phyloP scores from a whole-genome alignment of 2,329 filamentous ascomycete species.

The Xylaria sp. region DNA sequence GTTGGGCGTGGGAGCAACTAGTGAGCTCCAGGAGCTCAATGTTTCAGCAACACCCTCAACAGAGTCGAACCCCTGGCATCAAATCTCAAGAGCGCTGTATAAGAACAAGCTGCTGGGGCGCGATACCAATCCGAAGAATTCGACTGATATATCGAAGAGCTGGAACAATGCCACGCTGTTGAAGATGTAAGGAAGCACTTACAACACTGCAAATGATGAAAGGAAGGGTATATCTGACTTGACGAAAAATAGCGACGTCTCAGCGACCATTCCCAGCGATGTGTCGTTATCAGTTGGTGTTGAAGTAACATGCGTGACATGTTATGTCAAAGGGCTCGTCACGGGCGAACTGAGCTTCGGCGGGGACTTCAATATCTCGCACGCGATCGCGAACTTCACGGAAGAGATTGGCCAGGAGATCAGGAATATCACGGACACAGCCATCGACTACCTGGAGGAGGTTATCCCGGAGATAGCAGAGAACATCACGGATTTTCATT shows the following conservation, averaged over 20 bases:
- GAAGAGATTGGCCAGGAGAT: slow-evolving; percentile 32
- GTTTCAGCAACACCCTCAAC: background rate
- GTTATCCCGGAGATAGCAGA: slow-evolving; percentile 13
- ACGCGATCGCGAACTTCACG: slow-evolving; percentile 33
- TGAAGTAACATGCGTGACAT: slow-evolving; percentile 43
- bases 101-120: slow-evolving; percentile 1
- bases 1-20: background rate
- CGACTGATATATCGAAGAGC: slow-evolving; percentile 35
- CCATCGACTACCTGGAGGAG: slow-evolving; percentile 26
- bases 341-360: slow-evolving; percentile 39
- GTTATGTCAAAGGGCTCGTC: slow-evolving; percentile 46
- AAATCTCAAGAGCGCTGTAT: slow-evolving; percentile 5
- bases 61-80: background rate
- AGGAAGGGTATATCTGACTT: slow-evolving; percentile 6
- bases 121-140: slow-evolving; percentile 25
- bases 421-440: slow-evolving; percentile 31
- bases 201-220: background rate
- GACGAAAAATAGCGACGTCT: background rate
- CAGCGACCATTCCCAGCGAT: slow-evolving; percentile 18
- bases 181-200: slow-evolving; percentile 27
- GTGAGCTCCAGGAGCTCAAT: background rate
- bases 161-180: slow-evolving; percentile 38
- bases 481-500: slow-evolving; percentile 23
- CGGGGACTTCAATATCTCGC: slow-evolving; percentile 37
- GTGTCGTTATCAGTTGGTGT: slow-evolving; percentile 27